A percentile compares a stretch with the other conserved stretches of the same genome.
Evolutionary conservation across 2,329 filamentous ascomycete genomes (phyloP).

Genomic region (Cercospora sesami): DNA sequence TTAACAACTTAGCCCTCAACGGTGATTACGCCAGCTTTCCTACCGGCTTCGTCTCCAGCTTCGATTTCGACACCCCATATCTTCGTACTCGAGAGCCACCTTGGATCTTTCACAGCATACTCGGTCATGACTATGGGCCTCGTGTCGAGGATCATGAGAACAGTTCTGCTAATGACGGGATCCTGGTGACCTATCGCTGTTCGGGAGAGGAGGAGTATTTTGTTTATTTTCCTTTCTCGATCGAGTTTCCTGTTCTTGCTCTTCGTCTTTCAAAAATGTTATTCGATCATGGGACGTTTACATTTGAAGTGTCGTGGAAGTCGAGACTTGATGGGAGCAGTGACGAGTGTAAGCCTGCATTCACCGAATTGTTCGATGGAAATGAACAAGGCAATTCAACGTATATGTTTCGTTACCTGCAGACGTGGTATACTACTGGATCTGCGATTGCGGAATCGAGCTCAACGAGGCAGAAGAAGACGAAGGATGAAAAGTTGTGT

Average conservation of each 20-base stretch:
- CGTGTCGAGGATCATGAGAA: neutral
- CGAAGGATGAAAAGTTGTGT: neutral
- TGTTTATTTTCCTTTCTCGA: neutral
- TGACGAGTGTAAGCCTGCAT: neutral
- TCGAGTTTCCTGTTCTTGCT: neutral
- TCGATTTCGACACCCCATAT: neutral
- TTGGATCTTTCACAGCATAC: constrained; percentile 1
- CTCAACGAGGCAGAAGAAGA: neutral
- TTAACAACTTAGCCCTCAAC: constrained; percentile 2
- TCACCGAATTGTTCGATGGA: no score
- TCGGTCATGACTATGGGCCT: neutral
- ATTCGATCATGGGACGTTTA: neutral
- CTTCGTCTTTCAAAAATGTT: neutral
- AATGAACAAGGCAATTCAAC: no score
- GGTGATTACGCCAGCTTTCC: constrained; percentile 3
- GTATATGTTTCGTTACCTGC: no score
- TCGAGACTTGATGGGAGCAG: neutral
- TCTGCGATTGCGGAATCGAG: neutral
- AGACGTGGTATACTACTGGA: constrained; percentile 1
- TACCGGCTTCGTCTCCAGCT: neutral
- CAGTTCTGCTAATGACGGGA: neutral
- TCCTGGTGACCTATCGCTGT: constrained; percentile 7
- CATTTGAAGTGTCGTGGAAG: neutral
- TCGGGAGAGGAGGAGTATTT: neutral
- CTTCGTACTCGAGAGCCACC: neutral